Evolutionary conservation across 441 rosid genomes (phyloP).

Genomic region (Mallotus japonicus): DNA sequence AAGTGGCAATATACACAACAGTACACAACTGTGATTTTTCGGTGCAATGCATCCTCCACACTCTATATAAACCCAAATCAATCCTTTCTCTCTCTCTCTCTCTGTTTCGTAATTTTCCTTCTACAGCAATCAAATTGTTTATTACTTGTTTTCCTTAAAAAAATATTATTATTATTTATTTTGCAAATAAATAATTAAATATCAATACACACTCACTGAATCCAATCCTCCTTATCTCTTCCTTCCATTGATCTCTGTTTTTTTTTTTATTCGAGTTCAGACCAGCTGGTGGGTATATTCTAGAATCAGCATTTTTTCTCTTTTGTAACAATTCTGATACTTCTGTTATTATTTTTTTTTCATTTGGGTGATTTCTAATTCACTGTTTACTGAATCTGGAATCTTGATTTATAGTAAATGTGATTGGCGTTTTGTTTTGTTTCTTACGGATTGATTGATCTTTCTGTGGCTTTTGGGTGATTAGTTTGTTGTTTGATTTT

Average conservation of each 20-base stretch:
- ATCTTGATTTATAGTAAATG: conserved; percentile 4
- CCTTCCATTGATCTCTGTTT: conserved; percentile 1
- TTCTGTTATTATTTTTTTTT: not conserved
- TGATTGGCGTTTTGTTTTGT: not conserved
- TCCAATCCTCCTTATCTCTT: not conserved
- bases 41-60: too few relatives aligned
- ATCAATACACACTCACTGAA: not conserved
- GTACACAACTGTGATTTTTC: too few relatives aligned
- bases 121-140: too few relatives aligned
- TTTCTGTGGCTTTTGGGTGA: conserved; percentile 4
- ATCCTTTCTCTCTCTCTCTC: too few relatives aligned
- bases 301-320: not conserved
- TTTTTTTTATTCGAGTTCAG: not conserved
- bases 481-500: conserved; percentile 7
- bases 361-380: not conserved
- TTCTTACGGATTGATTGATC: conserved; percentile 21
- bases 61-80: too few relatives aligned
- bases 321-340: not conserved
- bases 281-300: conserved; percentile 14
- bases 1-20: too few relatives aligned
- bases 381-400: conserved; percentile 22
- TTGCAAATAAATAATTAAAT: not conserved
- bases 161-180: too few relatives aligned
- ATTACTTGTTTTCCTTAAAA: too few relatives aligned
- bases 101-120: too few relatives aligned